phyloP scores from a whole-genome alignment of 1,139 yeast species.

The Hansenula sp. region DNA sequence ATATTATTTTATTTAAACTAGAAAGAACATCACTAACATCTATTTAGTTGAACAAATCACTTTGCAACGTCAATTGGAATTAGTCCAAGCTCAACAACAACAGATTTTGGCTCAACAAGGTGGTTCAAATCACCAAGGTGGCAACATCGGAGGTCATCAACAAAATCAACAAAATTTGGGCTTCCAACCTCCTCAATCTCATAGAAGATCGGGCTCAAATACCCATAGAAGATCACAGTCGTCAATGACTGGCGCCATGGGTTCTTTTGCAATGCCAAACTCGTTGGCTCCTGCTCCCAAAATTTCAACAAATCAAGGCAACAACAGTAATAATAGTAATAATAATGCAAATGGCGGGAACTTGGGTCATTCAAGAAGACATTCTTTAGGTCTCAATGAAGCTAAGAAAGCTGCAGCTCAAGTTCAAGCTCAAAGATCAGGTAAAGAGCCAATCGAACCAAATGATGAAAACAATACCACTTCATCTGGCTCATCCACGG shows the following conservation, averaged over 20 bases:
- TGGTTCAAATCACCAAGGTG: neutral
- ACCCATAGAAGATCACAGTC: conserved; percentile 27
- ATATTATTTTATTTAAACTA: too few species aligned
- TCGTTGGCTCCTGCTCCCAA: conserved; percentile 14
- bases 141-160: conserved; percentile 4
- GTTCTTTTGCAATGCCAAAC: conserved; percentile 23
- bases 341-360: neutral
- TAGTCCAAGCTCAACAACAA: conserved; percentile 89
- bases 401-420: conserved; percentile 97
- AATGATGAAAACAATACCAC: conserved; percentile 5
- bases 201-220: conserved; percentile 16
- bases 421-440: conserved; percentile 64
- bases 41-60: conserved; percentile 74
- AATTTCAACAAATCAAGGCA: neutral
- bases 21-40: too few species aligned
- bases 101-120: conserved; percentile 66
- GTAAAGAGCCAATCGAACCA: conserved; percentile 25
- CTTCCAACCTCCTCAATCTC: conserved; percentile 9
- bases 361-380: conserved; percentile 83
- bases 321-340: neutral
- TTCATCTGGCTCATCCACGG: neutral
- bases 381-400: conserved; percentile 86
- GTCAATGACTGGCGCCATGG: conserved; percentile 26
- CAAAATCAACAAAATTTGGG: neutral
- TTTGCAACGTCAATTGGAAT: conserved; percentile 86